Base-by-base conservation (phyloP, 1,284 basidiomycete genomes). In the Dichomitus squalens region DNA sequence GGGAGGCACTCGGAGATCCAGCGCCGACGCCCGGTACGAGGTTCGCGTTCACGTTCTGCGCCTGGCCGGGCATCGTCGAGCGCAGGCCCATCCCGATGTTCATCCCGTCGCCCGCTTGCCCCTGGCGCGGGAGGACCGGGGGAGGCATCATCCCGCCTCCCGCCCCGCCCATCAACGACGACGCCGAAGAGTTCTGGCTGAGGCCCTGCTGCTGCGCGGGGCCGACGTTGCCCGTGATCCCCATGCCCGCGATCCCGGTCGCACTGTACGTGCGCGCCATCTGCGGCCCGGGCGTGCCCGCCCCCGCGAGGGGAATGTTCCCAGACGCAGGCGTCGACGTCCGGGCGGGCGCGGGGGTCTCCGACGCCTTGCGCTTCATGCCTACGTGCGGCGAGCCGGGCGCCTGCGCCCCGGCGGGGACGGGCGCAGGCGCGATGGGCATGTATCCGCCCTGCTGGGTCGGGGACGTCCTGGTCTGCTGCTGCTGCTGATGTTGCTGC, bases 391-490 rank as follows among this genome's bases (percentile, higher is more conserved):
- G 72, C 12, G 65, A 67, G 8, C 65, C 64, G 0, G 63, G 67
- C 14, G 53, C 53, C 25, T 61, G 61, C 49, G 61, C 55, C 16
- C 36, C 36, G 4, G 52, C 39, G 16, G 29, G 21, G 7, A 60
- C 53, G 7, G 70, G 70, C 0, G 70, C 67, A 4, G 67, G 67
- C 18, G 70, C 68, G 59, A 68, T 70, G 6, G 67, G 65, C 44
- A 67, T 49, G 49, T 66, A 70, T 1, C 66, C 48, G 16, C n/a
- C 43, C 51, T 58, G 63, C 33, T 61, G 59, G 0, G 61, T 63
- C 12, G 64, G 64, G n/a, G 61, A 62, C n/a, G 57, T 46, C 48
- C 55, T 63, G 51, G 39, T 34, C 36, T 63, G 64, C 46, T 61
- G 62, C 23, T 64, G 65, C 7, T 66, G 61, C 33, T 65, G 66